phyloP scores from a whole-genome alignment of 2,329 filamentous ascomycete genomes.

The Hypomyces perniciosus region DNA sequence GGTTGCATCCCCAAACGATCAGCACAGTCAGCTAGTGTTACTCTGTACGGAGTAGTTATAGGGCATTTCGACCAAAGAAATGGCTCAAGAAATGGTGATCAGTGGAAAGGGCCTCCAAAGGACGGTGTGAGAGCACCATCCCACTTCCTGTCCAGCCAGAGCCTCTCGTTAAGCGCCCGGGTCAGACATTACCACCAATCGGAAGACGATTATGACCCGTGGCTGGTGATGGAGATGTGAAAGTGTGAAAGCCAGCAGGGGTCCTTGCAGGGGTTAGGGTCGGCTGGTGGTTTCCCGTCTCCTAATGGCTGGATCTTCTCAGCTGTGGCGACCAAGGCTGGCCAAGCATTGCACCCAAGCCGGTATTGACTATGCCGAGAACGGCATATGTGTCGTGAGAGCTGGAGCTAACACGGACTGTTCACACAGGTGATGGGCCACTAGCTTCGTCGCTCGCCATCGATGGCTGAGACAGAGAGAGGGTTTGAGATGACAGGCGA shows the following conservation, averaged over 20 bases:
- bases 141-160: slow-evolving; percentile 6
- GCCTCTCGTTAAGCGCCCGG: slow-evolving; percentile 10
- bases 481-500: too few relatives aligned
- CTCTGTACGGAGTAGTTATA: too few relatives aligned
- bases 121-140: too few relatives aligned
- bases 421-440: too few relatives aligned
- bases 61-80: too few relatives aligned
- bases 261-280: slow-evolving; percentile 8
- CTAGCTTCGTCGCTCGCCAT: too few relatives aligned
- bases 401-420: too few relatives aligned
- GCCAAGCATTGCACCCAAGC: not conserved
- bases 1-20: too few relatives aligned
- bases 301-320: slow-evolving; percentile 7
- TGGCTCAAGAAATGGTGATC: too few relatives aligned
- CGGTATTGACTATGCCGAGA: not conserved
- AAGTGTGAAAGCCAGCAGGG: slow-evolving; percentile 2
- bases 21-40: too few relatives aligned
- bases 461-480: too few relatives aligned
- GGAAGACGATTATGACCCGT: slow-evolving; percentile 2
- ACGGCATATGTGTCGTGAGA: not conserved
- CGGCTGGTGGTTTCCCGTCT: slow-evolving; percentile 7
- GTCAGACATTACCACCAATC: slow-evolving; percentile 6
- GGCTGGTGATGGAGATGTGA: slow-evolving; percentile 9
- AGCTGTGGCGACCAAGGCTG: not conserved
- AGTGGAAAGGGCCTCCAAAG: too few relatives aligned